Percentiles rank a stretch among this genome's conserved stretches.
Evolutionary conservation across 768 basidiomycete species (phyloP).

Genomic region (Podaxis rugospora): DNA sequence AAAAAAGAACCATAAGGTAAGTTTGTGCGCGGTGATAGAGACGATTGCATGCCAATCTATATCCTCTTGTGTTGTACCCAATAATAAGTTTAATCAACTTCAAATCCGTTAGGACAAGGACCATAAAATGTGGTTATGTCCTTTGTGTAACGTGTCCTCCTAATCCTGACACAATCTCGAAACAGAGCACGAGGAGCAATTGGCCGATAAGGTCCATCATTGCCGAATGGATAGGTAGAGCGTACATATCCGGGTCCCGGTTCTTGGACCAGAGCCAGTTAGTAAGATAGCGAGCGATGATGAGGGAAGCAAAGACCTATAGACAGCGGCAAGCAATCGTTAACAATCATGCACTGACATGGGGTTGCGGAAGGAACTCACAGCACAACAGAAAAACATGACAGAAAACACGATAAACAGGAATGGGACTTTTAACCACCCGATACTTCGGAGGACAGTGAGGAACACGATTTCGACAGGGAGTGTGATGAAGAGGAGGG

Average conservation of each 20-base stretch:
- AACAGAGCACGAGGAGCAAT: constrained; percentile 71
- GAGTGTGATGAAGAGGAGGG: constrained; percentile 71
- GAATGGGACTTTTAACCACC: constrained; percentile 74
- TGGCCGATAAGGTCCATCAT: constrained; percentile 85
- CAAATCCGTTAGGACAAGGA: background rate
- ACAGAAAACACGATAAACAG: constrained; percentile 67
- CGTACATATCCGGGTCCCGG: constrained; percentile 89
- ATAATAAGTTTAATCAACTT: background rate
- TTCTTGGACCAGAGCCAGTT: constrained; percentile 72
- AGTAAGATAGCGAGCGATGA: constrained; percentile 63
- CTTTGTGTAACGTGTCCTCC: constrained; percentile 28
- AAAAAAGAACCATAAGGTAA: no score
- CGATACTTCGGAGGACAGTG: constrained; percentile 52
- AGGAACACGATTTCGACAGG: constrained; percentile 81
- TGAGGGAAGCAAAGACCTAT: constrained; percentile 69
- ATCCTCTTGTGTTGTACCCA: background rate
- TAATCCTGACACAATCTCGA: constrained; percentile 54
- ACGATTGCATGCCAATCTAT: no score
- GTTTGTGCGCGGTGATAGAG: no score
- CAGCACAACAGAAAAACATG: constrained; percentile 71
- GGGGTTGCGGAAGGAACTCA: constrained; percentile 34
- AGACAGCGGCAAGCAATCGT: background rate
- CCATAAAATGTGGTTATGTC: constrained; percentile 9
- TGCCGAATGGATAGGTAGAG: constrained; percentile 89
- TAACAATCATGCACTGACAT: background rate